Evolutionary conservation across 108 stramenopile species (phyloP).

Genomic region (Nitzschia palea): DNA sequence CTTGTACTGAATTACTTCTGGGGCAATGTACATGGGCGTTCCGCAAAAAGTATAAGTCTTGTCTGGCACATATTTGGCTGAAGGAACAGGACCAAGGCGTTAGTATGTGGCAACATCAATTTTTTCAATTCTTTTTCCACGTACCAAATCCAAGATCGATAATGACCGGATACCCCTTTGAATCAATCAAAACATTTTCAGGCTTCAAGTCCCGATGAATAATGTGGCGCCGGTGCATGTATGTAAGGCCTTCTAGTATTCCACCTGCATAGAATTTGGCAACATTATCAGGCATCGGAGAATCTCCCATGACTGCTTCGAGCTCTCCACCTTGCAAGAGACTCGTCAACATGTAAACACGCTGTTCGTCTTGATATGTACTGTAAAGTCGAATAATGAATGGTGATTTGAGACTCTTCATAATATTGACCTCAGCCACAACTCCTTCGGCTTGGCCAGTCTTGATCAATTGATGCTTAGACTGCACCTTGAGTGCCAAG

Average conservation of each 20-base stretch:
- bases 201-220: constrained; percentile 89
- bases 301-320: constrained; percentile 54
- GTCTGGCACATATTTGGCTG: constrained; percentile 60
- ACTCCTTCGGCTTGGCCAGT: constrained; percentile 80
- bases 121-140: background rate
- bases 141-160: constrained; percentile 78
- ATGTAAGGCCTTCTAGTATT: constrained; percentile 56
- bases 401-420: constrained; percentile 81
- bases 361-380: constrained; percentile 68
- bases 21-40: constrained; percentile 87
- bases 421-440: constrained; percentile 77
- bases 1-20: constrained; percentile 56
- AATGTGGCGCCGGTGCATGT: constrained; percentile 77
- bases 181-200: constrained; percentile 66
- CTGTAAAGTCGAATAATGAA: constrained; percentile 88
- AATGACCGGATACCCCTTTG: constrained; percentile 60
- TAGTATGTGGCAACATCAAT: background rate
- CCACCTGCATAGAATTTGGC: constrained; percentile 54
- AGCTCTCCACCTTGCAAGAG: constrained; percentile 70
- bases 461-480: constrained; percentile 80
- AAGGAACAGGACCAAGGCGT: too few species aligned
- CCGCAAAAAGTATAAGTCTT: constrained; percentile 96
- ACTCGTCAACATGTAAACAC: constrained; percentile 65
- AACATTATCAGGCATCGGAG: constrained; percentile 29
- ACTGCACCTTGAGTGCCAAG: constrained; percentile 87